A percentile compares a stretch with the other conserved stretches of the same genome.
Conservation (phyloP, 164 flowering plant genomes). For the Stephania cephalantha region DNA sequence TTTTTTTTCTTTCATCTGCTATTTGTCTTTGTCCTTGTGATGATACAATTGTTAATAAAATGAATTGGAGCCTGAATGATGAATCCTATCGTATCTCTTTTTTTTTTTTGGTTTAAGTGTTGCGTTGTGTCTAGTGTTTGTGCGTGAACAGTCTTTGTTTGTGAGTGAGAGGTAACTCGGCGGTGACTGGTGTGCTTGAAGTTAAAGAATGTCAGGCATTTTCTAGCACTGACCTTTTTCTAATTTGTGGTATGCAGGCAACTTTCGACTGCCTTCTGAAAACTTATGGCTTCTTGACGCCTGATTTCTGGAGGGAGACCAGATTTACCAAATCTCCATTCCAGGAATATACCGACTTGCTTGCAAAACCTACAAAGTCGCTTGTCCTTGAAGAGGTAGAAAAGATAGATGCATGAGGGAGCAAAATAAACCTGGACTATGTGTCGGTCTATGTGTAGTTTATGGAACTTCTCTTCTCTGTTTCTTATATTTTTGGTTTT, state of each 20-base stretch:
- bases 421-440: not conserved
- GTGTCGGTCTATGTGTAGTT: not conserved
- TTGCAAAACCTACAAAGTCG: conserved; percentile 41
- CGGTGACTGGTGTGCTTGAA: too few relatives aligned
- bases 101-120: too few relatives aligned
- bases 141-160: too few relatives aligned
- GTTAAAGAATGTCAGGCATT: not conserved
- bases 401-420: conserved; percentile 27
- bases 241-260: conserved; percentile 34
- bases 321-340: conserved; percentile 62
- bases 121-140: not conserved
- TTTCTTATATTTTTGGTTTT: not conserved
- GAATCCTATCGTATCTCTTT: too few relatives aligned
- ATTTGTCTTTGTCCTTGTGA: not conserved
- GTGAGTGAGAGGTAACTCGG: too few relatives aligned
- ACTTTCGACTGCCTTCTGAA: conserved; percentile 66
- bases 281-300: conserved; percentile 70
- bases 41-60: not conserved
- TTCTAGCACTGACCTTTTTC: not conserved
- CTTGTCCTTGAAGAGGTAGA: conserved; percentile 30
- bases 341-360: conserved; percentile 59
- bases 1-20: not conserved
- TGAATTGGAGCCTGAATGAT: too few relatives aligned
- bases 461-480: not conserved
- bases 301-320: conserved; percentile 76